Evolutionary conservation across 2,329 filamentous ascomycete species (phyloP).

Genomic region (Claviceps arundinis): DNA sequence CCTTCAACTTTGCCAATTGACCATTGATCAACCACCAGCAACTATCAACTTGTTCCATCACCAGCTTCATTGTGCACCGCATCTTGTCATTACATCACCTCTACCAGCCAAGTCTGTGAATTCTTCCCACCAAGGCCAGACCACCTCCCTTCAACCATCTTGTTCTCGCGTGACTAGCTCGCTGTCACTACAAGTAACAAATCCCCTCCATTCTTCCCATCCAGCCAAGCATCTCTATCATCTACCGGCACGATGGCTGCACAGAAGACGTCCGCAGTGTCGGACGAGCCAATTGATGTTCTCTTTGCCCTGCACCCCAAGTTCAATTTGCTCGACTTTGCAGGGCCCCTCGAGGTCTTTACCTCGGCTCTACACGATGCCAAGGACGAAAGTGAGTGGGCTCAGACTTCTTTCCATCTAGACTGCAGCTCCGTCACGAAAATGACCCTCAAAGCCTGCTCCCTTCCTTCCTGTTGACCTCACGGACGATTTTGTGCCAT

Average conservation of each 20-base stretch:
- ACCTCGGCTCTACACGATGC: conserved; percentile 37
- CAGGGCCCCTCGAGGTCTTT: conserved; percentile 41
- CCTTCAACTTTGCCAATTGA: conserved; percentile 8
- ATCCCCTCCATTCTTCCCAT: conserved; percentile 2
- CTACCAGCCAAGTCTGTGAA: background rate
- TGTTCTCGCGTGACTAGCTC: background rate
- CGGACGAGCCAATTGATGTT: conserved; percentile 42
- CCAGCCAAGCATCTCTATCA: conserved; percentile 6
- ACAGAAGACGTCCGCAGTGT: conserved; percentile 43
- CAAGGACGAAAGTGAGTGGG: conserved; percentile 32
- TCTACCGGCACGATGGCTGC: conserved; percentile 36
- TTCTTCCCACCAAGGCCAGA: background rate
- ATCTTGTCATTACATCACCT: background rate
- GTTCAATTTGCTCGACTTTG: conserved; percentile 46
- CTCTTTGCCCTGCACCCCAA: conserved; percentile 47
- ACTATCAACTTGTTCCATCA: background rate
- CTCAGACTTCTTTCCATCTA: no score
- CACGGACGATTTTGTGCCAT: background rate
- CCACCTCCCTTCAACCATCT: background rate
- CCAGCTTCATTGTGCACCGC: background rate
- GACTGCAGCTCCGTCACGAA: no score
- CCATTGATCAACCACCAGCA: background rate
- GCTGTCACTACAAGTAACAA: background rate
- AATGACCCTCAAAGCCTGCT: no score
- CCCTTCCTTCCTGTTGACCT: no score